Conservation (phyloP, 2,329 filamentous ascomycete genomes). For the Fusarium siculi region DNA sequence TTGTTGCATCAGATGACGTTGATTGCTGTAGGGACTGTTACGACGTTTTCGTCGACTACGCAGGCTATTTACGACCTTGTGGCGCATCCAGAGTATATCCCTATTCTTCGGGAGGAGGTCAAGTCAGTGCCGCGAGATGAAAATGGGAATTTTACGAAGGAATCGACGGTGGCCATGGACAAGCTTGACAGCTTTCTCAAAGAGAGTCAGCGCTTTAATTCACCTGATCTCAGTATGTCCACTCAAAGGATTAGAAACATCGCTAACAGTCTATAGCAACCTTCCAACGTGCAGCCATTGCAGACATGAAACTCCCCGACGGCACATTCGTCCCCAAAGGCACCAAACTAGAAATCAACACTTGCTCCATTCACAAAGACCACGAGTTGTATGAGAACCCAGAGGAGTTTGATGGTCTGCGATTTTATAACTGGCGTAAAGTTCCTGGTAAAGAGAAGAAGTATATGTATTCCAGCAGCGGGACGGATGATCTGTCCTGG, state of each 20-base stretch:
- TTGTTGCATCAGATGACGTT: slow-evolving; percentile 17
- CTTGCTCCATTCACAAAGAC: slow-evolving; percentile 30
- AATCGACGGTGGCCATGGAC: neutral
- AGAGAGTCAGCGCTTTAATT: slow-evolving; percentile 37
- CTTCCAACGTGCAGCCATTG: neutral
- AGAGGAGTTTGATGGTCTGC: slow-evolving; percentile 22
- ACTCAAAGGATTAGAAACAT: no score
- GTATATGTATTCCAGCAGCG: slow-evolving; percentile 23
- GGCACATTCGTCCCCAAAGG: slow-evolving; percentile 30
- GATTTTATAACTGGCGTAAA: slow-evolving; percentile 30
- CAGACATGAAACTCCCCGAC: slow-evolving; percentile 18
- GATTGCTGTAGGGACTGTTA: slow-evolving; percentile 30
- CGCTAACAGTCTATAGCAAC: neutral
- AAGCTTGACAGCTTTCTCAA: slow-evolving; percentile 41
- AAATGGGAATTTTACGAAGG: neutral
- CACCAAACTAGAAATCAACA: slow-evolving; percentile 34
- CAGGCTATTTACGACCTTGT: slow-evolving; percentile 39
- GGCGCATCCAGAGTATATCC: slow-evolving; percentile 21
- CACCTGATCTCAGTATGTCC: slow-evolving; percentile 30
- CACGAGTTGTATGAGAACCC: slow-evolving; percentile 9
- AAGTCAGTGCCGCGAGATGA: neutral
- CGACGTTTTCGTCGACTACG: slow-evolving; percentile 29
- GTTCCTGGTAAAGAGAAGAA: slow-evolving; percentile 15
- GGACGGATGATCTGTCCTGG: slow-evolving; percentile 10
- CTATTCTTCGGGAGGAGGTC: slow-evolving; percentile 19